phyloP scores from a whole-genome alignment of 2,329 filamentous ascomycete genomes.

The Penicillium sp. region DNA sequence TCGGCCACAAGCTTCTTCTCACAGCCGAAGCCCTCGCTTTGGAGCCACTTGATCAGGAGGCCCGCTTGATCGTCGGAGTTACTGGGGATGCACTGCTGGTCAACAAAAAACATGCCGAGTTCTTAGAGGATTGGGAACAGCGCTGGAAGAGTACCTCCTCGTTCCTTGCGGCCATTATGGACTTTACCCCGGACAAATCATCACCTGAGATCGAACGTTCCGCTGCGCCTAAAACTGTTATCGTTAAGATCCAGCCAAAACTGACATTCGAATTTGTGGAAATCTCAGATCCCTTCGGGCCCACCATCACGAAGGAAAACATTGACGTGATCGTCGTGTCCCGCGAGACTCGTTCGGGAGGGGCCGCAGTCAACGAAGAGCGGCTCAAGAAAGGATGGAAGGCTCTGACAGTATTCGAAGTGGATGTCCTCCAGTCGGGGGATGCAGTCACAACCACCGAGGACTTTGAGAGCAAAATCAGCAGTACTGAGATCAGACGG shows the following conservation, averaged over 20 bases:
- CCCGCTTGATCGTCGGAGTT: conserved; percentile 76
- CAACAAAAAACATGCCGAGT: conserved; percentile 84
- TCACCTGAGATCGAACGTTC: conserved; percentile 33
- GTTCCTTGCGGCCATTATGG: conserved; percentile 66
- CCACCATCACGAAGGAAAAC: conserved; percentile 78
- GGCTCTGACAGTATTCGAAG: conserved; percentile 77
- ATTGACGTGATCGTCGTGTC: conserved; percentile 85
- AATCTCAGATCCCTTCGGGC: conserved; percentile 86
- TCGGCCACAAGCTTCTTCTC: conserved; percentile 92
- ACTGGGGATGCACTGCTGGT: conserved; percentile 82
- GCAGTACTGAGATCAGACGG: conserved; percentile 80
- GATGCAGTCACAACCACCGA: conserved; percentile 50
- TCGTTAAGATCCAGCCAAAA: conserved; percentile 56
- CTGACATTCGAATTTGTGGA: conserved; percentile 76
- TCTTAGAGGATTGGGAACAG: conserved; percentile 76
- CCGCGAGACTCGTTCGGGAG: conserved; percentile 81
- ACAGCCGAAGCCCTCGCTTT: conserved; percentile 79
- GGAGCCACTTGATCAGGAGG: conserved; percentile 50
- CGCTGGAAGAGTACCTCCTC: conserved; percentile 69
- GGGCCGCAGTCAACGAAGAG: conserved; percentile 81
- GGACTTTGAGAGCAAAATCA: conserved; percentile 80
- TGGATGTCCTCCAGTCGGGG: conserved; percentile 78
- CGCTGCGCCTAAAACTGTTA: conserved; percentile 39
- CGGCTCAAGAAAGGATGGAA: conserved; percentile 75
- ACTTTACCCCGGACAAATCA: conserved; percentile 54